Percentiles rank a stretch among this genome's conserved stretches.
Evolutionary conservation across 495 filamentous ascomycete genomes (phyloP).

Genomic region (Penicillium cosmopolitanum): DNA sequence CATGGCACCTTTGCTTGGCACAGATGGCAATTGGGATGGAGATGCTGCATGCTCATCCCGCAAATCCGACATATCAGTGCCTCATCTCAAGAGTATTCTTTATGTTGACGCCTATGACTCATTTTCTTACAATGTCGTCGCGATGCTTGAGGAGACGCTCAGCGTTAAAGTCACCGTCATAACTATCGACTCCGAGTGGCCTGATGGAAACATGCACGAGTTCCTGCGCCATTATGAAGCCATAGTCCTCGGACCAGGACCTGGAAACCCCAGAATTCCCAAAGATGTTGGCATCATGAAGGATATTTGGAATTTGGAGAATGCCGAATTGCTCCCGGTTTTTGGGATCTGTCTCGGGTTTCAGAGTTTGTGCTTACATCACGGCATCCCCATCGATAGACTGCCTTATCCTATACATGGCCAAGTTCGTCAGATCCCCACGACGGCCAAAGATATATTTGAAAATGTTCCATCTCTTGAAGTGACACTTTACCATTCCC

Average conservation of each 20-base stretch:
- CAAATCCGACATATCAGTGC: slow-evolving; percentile 2
- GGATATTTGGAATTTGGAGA: slow-evolving; percentile 71
- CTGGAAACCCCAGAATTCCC: slow-evolving; percentile 62
- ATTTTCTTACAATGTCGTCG: slow-evolving; percentile 90
- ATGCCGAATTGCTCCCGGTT: slow-evolving; percentile 65
- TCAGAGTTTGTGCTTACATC: slow-evolving; percentile 74
- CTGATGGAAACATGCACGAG: slow-evolving; percentile 41
- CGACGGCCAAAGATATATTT: slow-evolving; percentile 57
- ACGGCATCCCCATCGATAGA: slow-evolving; percentile 65
- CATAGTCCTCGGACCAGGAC: slow-evolving; percentile 79
- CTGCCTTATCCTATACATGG: slow-evolving; percentile 77
- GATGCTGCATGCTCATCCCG: slow-evolving; percentile 5
- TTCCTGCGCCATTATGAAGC: slow-evolving; percentile 69
- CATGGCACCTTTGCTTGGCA: slow-evolving; percentile 44
- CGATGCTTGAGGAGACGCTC: slow-evolving; percentile 69
- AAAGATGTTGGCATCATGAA: slow-evolving; percentile 78
- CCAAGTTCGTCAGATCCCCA: slow-evolving; percentile 67
- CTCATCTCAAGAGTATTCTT: slow-evolving; percentile 58
- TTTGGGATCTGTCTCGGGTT: slow-evolving; percentile 93
- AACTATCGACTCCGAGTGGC: slow-evolving; percentile 66
- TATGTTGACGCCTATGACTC: slow-evolving; percentile 96
- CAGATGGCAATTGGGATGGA: slow-evolving; percentile 25
- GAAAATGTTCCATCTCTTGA: slow-evolving; percentile 56
- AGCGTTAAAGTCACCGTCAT: slow-evolving; percentile 69
- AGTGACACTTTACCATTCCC: slow-evolving; percentile 87